Evolutionary conservation across 208 protist species (phyloP).

Genomic region (Spongospora subterranea): DNA sequence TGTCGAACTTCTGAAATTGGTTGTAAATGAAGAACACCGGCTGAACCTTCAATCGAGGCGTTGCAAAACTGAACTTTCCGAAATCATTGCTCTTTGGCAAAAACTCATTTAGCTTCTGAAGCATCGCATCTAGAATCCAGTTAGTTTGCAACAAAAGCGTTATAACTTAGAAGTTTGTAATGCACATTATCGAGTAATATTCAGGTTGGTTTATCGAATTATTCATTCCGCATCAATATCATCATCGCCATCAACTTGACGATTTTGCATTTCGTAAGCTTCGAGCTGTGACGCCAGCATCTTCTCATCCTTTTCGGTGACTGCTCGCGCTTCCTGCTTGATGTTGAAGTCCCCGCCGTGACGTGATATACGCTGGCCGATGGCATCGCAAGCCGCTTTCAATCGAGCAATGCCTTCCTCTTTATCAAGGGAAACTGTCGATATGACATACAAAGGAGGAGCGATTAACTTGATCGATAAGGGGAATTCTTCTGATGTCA

Average conservation of each 20-base stretch:
- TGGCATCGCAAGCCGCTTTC: slow-evolving; percentile 83
- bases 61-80: too few relatives aligned
- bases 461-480: slow-evolving; percentile 90
- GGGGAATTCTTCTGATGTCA: slow-evolving; percentile 79
- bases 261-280: slow-evolving; percentile 53
- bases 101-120: too few relatives aligned
- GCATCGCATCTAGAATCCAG: too few relatives aligned
- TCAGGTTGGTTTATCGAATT: too few relatives aligned
- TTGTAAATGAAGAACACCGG: too few relatives aligned
- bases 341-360: slow-evolving; percentile 83
- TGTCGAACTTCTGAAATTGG: too few relatives aligned
- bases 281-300: slow-evolving; percentile 61
- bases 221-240: slow-evolving; percentile 47
- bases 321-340: slow-evolving; percentile 80
- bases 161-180: too few relatives aligned
- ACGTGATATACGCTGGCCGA: slow-evolving; percentile 72
- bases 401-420: slow-evolving; percentile 87
- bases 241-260: slow-evolving; percentile 51
- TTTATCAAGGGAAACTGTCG: slow-evolving; percentile 87
- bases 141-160: too few relatives aligned
- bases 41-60: too few relatives aligned
- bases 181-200: too few relatives aligned
- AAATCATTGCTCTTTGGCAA: too few relatives aligned
- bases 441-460: slow-evolving; percentile 92
- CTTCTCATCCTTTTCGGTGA: slow-evolving; percentile 78